Evolutionary conservation across 768 basidiomycete species (phyloP).

Genomic region (Suillus lakei): DNA sequence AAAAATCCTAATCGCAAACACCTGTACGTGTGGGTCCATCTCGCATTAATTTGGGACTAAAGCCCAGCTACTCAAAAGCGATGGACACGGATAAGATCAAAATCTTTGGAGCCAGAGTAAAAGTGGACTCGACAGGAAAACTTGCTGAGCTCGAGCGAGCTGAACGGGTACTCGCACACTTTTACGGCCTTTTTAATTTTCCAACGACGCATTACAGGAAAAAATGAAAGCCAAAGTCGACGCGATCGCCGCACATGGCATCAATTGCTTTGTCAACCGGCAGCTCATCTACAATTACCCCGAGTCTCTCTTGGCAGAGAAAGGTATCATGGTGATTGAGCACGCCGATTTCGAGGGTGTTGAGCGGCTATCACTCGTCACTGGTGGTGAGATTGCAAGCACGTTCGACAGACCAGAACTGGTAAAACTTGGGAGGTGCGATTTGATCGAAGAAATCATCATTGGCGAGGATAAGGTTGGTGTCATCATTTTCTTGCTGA

Average conservation of each 20-base stretch:
- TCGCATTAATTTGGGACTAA: neutral
- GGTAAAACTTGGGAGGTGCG: constrained; percentile 91
- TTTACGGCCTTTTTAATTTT: constrained; percentile 2
- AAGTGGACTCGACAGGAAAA: constrained; percentile 96
- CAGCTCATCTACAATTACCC: constrained; percentile 99
- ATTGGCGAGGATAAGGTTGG: constrained; percentile 98
- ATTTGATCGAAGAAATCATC: constrained; percentile 97
- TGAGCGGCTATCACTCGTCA: constrained; percentile 92
- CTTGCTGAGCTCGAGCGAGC: constrained; percentile 98
- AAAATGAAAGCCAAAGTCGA: constrained; percentile 99
- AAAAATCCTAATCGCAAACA: constrained; percentile 96
- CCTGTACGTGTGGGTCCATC: constrained; percentile 61
- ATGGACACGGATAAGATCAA: constrained; percentile 99
- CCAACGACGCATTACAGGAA: constrained; percentile 56
- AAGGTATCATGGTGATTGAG: constrained; percentile 95
- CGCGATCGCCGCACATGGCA: constrained; percentile 90
- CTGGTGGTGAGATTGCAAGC: constrained; percentile 95
- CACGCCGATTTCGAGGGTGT: constrained; percentile 99
- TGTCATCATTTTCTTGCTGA: neutral
- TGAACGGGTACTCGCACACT: constrained; percentile 63
- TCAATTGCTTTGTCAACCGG: constrained; percentile 97
- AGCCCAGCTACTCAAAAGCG: constrained; percentile 48
- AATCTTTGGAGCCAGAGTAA: constrained; percentile 95
- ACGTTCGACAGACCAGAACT: constrained; percentile 94
- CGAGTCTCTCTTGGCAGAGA: constrained; percentile 92